A percentile compares a stretch with the other conserved stretches of the same genome.
phyloP scores from a whole-genome alignment of 768 basidiomycete species.

The Tremella mesenterica region DNA sequence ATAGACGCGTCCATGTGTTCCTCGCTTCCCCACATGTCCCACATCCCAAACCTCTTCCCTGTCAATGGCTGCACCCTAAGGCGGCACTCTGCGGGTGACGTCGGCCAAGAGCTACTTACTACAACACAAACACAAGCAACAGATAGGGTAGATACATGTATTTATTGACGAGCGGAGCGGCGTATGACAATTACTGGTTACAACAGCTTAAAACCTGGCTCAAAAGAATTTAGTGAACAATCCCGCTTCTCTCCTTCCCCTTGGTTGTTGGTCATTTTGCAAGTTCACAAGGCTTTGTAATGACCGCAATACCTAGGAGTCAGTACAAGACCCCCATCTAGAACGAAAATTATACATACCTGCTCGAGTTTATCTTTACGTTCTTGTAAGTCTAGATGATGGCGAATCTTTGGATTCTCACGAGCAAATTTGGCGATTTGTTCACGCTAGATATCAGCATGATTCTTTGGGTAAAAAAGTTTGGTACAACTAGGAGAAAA shows the following conservation, averaged over 20 bases:
- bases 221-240: conserved; percentile 44
- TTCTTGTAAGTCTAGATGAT: conserved; percentile 87
- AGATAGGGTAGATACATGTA: too few species aligned
- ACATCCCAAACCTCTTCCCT: too few species aligned
- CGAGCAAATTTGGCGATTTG: conserved; percentile 87
- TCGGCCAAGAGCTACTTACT: too few species aligned
- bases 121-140: too few species aligned
- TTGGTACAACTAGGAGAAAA: too few species aligned
- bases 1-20: too few species aligned
- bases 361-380: conserved; percentile 96
- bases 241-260: conserved; percentile 14
- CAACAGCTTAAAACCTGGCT: not conserved
- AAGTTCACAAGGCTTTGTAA: conserved; percentile 84
- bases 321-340: not conserved
- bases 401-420: conserved; percentile 81
- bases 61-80: too few species aligned
- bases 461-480: too few species aligned
- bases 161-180: too few species aligned
- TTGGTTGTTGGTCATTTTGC: conserved; percentile 59
- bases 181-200: too few species aligned
- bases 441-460: conserved; percentile 48
- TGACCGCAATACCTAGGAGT: conserved; percentile 77
- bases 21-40: too few species aligned
- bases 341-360: conserved; percentile 46
- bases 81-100: too few species aligned